Evolutionary conservation across 2,329 filamentous ascomycete genomes (phyloP), one percentile per base, ranked within the genome.

Genomic region (Aspergillus amoenus): DNA sequence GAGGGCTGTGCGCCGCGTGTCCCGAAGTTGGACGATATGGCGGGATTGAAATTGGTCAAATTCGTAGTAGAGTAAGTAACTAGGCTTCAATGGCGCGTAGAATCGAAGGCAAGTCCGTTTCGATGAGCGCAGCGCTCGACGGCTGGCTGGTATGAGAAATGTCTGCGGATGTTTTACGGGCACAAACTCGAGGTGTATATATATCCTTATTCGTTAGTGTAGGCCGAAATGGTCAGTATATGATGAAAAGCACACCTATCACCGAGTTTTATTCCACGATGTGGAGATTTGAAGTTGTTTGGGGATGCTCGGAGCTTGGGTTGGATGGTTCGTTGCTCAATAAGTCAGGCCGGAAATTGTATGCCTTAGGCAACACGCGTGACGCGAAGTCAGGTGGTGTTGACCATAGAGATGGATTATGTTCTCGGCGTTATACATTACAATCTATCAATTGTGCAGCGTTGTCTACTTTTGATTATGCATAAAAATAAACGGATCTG

Each of bases 351-450:
- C 55, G 13, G 59, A 60, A 48, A 56, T 63, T 55, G 54, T 24
- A 6, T 58, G 67, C 66, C 68, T 69, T 57, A 72, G 69, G 66
- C 68, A 61, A 54, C 54, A 65, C 59, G 60, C 66, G 64, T 62
- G 64, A 72, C 68, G 66, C 67, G 66, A 67, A 64, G 65, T 70
- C 66, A 70, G 64, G 66, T 71, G 68, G 65, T 47, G 7, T 30
- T 12, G 12, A 37, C 15, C 34, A 12, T 37, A 37, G 4, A 37
- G 13, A 37, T 37, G 32, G 13, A 37, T 37, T 21, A 37, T 27
- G 24, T 27, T 27, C 24, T 9, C 24, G 9, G 4, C 27, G 8
- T 30, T 30, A 9, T 11, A 30, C 9, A 24, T 24, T 24, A 24
- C 24, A 7, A 24, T 7, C 21, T 27, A 27, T 30, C 27, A 30